These are phyloP conservation scores for California macrophylla DNA, from an alignment of 441 rosid species.

Conservation along the genomic window DNA sequence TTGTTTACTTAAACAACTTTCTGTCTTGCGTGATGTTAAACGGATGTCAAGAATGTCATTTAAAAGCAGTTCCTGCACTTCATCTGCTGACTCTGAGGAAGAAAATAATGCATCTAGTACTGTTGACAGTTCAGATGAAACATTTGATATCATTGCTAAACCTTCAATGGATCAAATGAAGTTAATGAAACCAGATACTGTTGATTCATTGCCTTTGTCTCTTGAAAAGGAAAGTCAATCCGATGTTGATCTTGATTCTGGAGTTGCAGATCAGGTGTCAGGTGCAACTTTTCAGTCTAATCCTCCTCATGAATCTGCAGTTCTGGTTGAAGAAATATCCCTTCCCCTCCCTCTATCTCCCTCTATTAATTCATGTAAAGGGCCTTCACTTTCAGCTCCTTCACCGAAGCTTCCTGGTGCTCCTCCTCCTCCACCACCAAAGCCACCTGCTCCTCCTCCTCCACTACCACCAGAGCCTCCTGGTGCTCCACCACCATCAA, in stretches of 20 bases:
- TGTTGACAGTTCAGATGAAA: not conserved
- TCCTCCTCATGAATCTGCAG: not conserved
- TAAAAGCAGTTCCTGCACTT: not conserved
- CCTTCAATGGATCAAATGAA: too few relatives aligned
- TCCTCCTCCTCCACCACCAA: not conserved
- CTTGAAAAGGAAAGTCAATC: not conserved
- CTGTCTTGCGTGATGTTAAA: not conserved
- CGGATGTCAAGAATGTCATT: not conserved
- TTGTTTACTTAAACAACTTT: not conserved
- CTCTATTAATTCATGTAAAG: not conserved
- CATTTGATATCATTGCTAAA: not conserved
- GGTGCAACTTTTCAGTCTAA: too few relatives aligned
- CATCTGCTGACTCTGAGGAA: not conserved
- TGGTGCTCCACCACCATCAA: too few relatives aligned
- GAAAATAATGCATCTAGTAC: not conserved
- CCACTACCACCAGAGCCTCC: too few relatives aligned
- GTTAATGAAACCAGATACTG: too few relatives aligned
- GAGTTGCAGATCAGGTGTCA: not conserved
- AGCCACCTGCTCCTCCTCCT: too few relatives aligned
- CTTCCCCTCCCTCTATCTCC: not conserved
- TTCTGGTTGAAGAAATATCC: not conserved
- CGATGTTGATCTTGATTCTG: not conserved
- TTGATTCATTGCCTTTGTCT: not conserved
- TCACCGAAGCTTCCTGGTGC: conserved; percentile 18
- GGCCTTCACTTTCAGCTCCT: conserved; percentile 33